These are phyloP conservation scores for Daucus carota DNA, from an alignment of 129 eudicot genomes.

Conservation along the genomic window DNA sequence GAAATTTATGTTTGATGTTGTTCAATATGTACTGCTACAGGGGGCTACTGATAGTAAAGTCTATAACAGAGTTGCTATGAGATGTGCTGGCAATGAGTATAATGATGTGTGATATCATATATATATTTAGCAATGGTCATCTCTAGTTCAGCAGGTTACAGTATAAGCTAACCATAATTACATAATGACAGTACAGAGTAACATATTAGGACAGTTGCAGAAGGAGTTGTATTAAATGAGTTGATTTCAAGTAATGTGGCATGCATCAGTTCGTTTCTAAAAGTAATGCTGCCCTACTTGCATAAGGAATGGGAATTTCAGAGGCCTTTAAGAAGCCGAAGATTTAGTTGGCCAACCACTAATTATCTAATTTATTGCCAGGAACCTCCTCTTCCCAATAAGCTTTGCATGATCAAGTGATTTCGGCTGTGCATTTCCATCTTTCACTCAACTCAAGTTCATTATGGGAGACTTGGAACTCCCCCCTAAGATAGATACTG, in stretches of 20 bases:
- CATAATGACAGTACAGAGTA: not conserved
- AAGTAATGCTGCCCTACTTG: not conserved
- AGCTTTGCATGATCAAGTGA: conserved; percentile 19
- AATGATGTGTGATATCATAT: not conserved
- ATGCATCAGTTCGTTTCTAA: not conserved
- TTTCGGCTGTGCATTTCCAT: conserved; percentile 8
- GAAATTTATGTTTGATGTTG: not conserved
- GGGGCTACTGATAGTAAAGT: not conserved
- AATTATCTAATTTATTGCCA: conserved; percentile 32
- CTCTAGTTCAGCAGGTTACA: not conserved
- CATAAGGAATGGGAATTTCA: not conserved
- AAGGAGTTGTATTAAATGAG: too few species aligned
- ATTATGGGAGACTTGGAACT: conserved; percentile 52
- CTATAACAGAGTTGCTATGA: not conserved
- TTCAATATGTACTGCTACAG: not conserved
- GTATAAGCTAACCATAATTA: not conserved
- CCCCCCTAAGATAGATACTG: conserved; percentile 19
- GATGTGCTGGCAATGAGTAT: not conserved
- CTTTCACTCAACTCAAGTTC: conserved; percentile 5
- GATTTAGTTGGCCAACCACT: conserved; percentile 43
- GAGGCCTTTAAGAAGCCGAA: conserved; percentile 20
- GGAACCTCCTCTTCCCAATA: conserved; percentile 22
- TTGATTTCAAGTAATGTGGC: conserved; percentile 1
- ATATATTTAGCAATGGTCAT: not conserved
- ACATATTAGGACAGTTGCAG: not conserved